Base-by-base conservation (phyloP, 306 rosid species). In the Trifolium fragiferum region DNA sequence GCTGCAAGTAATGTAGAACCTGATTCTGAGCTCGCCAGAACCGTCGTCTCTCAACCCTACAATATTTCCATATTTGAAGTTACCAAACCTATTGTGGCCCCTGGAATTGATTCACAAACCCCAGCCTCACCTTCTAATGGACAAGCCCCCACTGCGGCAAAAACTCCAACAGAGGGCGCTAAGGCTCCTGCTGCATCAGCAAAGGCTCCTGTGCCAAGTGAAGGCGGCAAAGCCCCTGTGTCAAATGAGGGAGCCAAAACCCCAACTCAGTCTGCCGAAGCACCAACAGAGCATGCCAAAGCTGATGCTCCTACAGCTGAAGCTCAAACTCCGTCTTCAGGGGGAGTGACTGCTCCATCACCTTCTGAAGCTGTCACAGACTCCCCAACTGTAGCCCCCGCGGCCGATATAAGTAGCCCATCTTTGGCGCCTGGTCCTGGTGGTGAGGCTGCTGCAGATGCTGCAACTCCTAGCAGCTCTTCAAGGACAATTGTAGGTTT, bases 21-120 rank as follows among this genome's bases (percentile, higher is more conserved):
- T 6, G 46, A 75, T 18, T 15, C 83, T 4, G 76, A 78, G 25
- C 74, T 90, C 7, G 86, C 86, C 7, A 54, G 33, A 47, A 67
- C 90, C 0, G 79, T 90, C 38, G 43, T 20, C 1, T 2, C 82
- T 3, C 77, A 86, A 7, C 94, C 98, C 4, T 84, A 68, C 67
- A 86, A 83, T 49, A 58, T 93, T 70, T 86, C 93, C 13, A 78
- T 93, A 8, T 81, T 90, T 10, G 82, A 93, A 53, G 75, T 93
- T 18, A 6, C 85, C 12, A 20, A 78, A 25, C 62, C 75, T 5
- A 81, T 93, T 3, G 32, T 69, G 0, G 25, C 83, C 47, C 88
- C 87, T 1, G 86, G 89, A 14, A 21, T 84, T 15, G 90, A 80
- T 10, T 3, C 80, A 4, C 23, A 6, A 13, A n/a, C 33, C 23